Evolutionary conservation across 805 yeast genomes (phyloP).

Genomic region (Yamadazyma endophytica): DNA sequence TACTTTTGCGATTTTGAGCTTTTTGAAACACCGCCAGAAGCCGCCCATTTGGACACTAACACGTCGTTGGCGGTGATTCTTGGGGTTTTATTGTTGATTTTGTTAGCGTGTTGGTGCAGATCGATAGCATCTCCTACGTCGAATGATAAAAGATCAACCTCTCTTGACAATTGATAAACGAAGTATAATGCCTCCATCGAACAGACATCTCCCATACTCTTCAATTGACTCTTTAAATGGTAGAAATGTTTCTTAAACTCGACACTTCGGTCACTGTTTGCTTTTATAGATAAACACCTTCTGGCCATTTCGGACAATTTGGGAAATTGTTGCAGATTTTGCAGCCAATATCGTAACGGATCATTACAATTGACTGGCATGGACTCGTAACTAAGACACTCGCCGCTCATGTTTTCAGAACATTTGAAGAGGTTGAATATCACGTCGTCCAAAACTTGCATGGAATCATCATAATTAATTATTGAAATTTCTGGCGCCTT

Average conservation of each 20-base stretch:
- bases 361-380: constrained; percentile 4
- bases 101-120: too few species aligned
- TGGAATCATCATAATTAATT: constrained; percentile 9
- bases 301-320: too few species aligned
- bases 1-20: too few species aligned
- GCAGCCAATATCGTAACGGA: too few species aligned
- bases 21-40: too few species aligned
- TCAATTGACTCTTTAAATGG: background rate
- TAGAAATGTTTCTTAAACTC: constrained; percentile 1
- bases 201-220: constrained; percentile 4
- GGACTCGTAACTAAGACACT: constrained; percentile 22
- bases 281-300: too few species aligned
- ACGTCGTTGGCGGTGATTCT: too few species aligned
- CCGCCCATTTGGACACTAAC: too few species aligned
- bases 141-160: constrained; percentile 7
- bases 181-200: constrained; percentile 7
- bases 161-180: constrained; percentile 7
- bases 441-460: constrained; percentile 9
- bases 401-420: constrained; percentile 21
- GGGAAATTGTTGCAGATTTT: too few species aligned
- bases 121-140: too few species aligned
- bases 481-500: background rate
- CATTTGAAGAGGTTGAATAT: constrained; percentile 23
- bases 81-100: too few species aligned
- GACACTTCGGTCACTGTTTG: too few species aligned